Conservation (phyloP, 257 asterid species). For the Oldenlandia corymbosa region DNA sequence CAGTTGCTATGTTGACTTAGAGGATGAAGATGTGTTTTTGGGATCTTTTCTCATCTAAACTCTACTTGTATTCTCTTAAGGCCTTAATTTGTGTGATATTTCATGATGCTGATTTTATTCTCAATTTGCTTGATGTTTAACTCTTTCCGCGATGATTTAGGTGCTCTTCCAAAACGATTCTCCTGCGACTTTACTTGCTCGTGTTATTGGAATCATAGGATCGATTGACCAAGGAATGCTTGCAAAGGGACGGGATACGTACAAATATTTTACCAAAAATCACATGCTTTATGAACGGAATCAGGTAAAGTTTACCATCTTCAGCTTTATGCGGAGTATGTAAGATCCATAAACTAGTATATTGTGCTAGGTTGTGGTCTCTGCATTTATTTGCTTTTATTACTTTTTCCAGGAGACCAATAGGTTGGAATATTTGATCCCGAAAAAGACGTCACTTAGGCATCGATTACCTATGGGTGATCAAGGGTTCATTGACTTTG, state of each 20-base stretch:
- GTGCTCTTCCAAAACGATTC: conserved; percentile 98
- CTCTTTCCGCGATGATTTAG: conserved; percentile 31
- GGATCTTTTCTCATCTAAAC: too few relatives aligned
- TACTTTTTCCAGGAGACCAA: conserved; percentile 57
- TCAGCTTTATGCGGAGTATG: not conserved
- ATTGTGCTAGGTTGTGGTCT: not conserved
- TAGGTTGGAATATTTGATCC: conserved; percentile 85
- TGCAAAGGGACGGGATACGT: conserved; percentile 78
- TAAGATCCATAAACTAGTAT: not conserved
- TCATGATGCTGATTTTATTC: not conserved
- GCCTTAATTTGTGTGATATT: not conserved
- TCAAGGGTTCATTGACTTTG: conserved; percentile 91
- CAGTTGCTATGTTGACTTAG: not conserved
- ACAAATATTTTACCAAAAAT: conserved; percentile 83
- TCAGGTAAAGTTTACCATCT: conserved; percentile 47
- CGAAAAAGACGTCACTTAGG: conserved; percentile 89
- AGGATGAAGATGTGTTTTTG: not conserved
- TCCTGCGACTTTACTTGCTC: conserved; percentile 96
- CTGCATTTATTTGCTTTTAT: not conserved
- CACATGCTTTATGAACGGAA: conserved; percentile 95
- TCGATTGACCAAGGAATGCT: conserved; percentile 80
- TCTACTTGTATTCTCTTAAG: too few relatives aligned
- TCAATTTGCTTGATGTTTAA: not conserved
- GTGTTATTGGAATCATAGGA: conserved; percentile 84
- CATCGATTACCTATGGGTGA: conserved; percentile 98